A percentile compares a stretch with the other conserved stretches of the same genome.
Conservation (phyloP, 805 yeast species). For the Saccharomyces jurei region DNA sequence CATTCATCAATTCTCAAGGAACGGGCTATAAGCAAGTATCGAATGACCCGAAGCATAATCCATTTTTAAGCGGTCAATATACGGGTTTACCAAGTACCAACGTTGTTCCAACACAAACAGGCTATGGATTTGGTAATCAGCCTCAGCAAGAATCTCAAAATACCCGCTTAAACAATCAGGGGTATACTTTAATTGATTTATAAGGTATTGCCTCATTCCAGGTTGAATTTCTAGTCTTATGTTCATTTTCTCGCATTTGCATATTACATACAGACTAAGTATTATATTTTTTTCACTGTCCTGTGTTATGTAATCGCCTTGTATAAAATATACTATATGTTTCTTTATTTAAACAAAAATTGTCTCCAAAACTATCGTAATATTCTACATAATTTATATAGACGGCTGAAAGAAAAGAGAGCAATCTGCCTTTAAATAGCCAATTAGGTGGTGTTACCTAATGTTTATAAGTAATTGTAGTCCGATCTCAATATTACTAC, state of each 20-base stretch:
- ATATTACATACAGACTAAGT: neutral
- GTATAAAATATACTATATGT: slow-evolving; percentile 2
- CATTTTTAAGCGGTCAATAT: slow-evolving; percentile 53
- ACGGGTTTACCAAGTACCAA: slow-evolving; percentile 61
- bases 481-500: slow-evolving; percentile 6
- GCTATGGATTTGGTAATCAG: slow-evolving; percentile 90
- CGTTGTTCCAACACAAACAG: slow-evolving; percentile 78
- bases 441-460: neutral
- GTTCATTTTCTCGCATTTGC: slow-evolving; percentile 7
- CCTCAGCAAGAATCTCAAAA: slow-evolving; percentile 16
- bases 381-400: neutral
- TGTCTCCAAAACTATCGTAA: neutral
- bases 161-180: slow-evolving; percentile 18
- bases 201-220: slow-evolving; percentile 20
- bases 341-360: neutral
- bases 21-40: slow-evolving; percentile 55
- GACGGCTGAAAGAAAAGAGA: neutral
- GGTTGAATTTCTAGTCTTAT: slow-evolving; percentile 4
- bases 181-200: slow-evolving; percentile 18
- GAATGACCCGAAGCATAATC: slow-evolving; percentile 31
- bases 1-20: slow-evolving; percentile 76
- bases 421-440: too few species aligned
- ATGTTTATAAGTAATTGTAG: neutral
- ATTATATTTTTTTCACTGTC: neutral
- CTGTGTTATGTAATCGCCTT: neutral